Base-by-base conservation (phyloP, 2,329 filamentous ascomycete species). In the Aurifilum marmelostoma region DNA sequence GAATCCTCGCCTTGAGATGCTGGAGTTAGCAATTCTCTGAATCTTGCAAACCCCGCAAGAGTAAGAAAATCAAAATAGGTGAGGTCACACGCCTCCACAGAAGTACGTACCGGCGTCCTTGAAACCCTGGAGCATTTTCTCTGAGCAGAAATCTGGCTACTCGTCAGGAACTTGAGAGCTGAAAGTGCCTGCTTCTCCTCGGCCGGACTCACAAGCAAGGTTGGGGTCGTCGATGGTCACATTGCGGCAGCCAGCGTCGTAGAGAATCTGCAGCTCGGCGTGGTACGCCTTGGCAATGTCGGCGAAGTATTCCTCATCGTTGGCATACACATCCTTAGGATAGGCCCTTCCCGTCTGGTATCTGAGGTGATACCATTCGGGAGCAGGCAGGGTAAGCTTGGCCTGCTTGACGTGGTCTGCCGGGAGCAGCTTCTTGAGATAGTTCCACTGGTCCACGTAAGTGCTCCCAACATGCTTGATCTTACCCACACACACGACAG, bases 221-320 rank as follows among this genome's bases (percentile, higher is more conserved):
- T 88, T 88, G n/a, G 87, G 88, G 75, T 89, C 88, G 70, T 89
- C 88, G 61, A 87, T 87, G 76, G 88, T 87, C 50, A 86, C 82
- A 73, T 84, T 85, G 27, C 82, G 78, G 73, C 83, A 82, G 24
- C 84, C 85, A 24, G 82, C 82, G 3, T 82, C 78, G 71, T 86
- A 83, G 29, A 86, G 77, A 18, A 82, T 80, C 72, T 81, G 77
- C 64, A 86, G 75, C 74, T 86, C 84, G 41, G 75, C 76, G 70
- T 81, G 82, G 74, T 84, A 86, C 9, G 83, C 84, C 69, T 79
- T 81, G 71, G 83, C 83, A 69, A 86, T 83, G 71, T 85, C 84
- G 61, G 77, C 80, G 71, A 85, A 85, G 74, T 85, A 85, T 71
- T 84, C 82, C 29, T 80, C 79, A 58, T 85, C 82, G 58, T 80